These are phyloP conservation scores for Fusarium xyrophilum DNA, from an alignment of 2,329 filamentous ascomycete species.

Conservation along the genomic window DNA sequence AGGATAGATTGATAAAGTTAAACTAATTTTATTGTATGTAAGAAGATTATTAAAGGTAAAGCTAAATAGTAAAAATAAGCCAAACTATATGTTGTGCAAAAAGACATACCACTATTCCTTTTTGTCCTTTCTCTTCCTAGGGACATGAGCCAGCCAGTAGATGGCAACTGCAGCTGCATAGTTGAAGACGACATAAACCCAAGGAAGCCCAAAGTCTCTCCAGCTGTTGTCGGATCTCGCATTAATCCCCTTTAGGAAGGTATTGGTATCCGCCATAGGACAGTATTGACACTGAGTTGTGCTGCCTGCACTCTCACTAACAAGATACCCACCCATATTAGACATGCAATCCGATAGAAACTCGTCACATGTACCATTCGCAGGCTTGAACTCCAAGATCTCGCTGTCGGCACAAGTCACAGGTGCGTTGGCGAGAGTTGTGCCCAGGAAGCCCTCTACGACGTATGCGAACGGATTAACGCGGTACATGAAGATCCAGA, in stretches of 20 bases:
- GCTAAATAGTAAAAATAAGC: fast-evolving
- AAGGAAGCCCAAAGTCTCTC: conserved; percentile 63
- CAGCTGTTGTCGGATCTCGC: conserved; percentile 58
- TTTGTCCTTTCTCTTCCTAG: conserved; percentile 31
- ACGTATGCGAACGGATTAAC: conserved; percentile 78
- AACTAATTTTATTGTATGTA: too few relatives aligned
- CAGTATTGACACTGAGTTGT: conserved; percentile 54
- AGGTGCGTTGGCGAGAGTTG: conserved; percentile 64
- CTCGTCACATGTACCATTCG: background rate
- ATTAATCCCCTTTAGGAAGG: conserved; percentile 49
- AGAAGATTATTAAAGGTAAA: fast-evolving
- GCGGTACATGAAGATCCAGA: conserved; percentile 81
- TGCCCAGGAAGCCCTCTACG: conserved; percentile 68
- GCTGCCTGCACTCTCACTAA: background rate
- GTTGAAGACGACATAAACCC: conserved; percentile 60
- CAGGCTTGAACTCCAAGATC: background rate
- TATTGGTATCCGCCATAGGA: conserved; percentile 41
- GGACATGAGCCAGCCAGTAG: conserved; percentile 54
- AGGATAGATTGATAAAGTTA: too few relatives aligned
- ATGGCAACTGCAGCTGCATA: conserved; percentile 54
- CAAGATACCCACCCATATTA: background rate
- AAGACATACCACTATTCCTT: background rate
- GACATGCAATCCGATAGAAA: conserved; percentile 9
- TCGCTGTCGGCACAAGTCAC: conserved; percentile 3
- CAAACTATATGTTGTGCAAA: too few relatives aligned